A percentile compares a stretch with the other conserved stretches of the same genome.
phyloP scores from a whole-genome alignment of 768 basidiomycete species.

The Rhodotorula sphaerocarpa region DNA sequence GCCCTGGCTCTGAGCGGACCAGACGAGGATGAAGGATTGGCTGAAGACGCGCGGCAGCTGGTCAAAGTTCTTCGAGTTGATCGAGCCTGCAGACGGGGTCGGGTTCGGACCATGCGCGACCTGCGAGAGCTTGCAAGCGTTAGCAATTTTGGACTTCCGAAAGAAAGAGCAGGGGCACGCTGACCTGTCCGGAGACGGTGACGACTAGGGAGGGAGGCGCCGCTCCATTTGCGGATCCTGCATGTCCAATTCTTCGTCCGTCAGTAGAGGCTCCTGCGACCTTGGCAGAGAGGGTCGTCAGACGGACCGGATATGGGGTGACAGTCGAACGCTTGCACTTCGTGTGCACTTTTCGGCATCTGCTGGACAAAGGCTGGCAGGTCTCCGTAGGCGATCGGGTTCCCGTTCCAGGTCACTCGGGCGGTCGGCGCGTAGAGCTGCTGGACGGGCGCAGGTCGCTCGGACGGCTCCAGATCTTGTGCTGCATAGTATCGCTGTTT shows the following conservation, averaged over 20 bases:
- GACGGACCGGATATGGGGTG: conserved; percentile 28
- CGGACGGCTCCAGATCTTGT: conserved; percentile 1
- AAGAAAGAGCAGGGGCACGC: no score
- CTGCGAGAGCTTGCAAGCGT: background rate
- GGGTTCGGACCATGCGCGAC: conserved; percentile 29
- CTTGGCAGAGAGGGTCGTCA: background rate
- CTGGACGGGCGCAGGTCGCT: conserved; percentile 1
- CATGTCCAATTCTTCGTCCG: no score
- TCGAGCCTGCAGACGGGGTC: conserved; percentile 15
- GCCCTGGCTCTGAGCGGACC: background rate
- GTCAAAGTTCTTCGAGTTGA: conserved; percentile 22
- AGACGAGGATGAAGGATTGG: conserved; percentile 31
- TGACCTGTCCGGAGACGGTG: conserved; percentile 32
- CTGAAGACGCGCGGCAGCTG: conserved; percentile 32
- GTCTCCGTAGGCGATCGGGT: conserved; percentile 23
- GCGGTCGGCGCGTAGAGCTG: conserved; percentile 21
- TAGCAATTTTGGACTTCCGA: background rate
- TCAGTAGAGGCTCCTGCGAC: background rate
- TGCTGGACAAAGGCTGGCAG: conserved; percentile 21
- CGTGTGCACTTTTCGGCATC: conserved; percentile 23
- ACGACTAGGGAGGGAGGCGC: conserved; percentile 28
- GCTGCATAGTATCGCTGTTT: conserved; percentile 29
- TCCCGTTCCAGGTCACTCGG: conserved; percentile 32
- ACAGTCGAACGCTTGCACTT: conserved; percentile 32
- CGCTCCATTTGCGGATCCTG: conserved; percentile 8